These are phyloP conservation scores for Lantana camara DNA, from an alignment of 257 asterid species.

Conservation along the genomic window DNA sequence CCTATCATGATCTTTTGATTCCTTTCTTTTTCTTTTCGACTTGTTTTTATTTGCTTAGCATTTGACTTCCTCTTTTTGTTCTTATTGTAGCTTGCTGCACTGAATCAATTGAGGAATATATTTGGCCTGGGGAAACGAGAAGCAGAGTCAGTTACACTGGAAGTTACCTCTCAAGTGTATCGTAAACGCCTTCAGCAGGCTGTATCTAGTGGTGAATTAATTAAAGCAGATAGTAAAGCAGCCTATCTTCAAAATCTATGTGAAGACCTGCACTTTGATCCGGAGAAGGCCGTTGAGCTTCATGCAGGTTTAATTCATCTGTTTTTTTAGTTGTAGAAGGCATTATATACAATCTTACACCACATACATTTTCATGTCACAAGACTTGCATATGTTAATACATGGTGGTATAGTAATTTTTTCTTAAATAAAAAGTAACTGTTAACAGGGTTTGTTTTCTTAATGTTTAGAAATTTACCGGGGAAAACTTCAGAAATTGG, in stretches of 20 bases:
- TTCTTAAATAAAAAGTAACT: too few relatives aligned
- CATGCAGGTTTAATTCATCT: slow-evolving; percentile 70
- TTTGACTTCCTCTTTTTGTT: slow-evolving; percentile 32
- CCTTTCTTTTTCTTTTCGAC: neutral
- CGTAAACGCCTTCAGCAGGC: slow-evolving; percentile 92
- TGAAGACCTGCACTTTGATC: slow-evolving; percentile 90
- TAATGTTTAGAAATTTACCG: slow-evolving; percentile 69
- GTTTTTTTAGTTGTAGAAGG: neutral
- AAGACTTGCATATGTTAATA: slow-evolving; percentile 2
- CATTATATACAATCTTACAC: neutral
- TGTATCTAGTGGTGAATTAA: slow-evolving; percentile 82
- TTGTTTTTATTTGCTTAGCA: slow-evolving; percentile 7
- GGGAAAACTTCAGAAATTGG: slow-evolving; percentile 78
- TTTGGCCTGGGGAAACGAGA: slow-evolving; percentile 90
- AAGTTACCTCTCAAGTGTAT: slow-evolving; percentile 76
- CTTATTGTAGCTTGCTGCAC: slow-evolving; percentile 68
- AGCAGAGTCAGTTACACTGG: slow-evolving; percentile 78
- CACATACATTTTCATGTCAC: neutral
- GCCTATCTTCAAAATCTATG: slow-evolving; percentile 91
- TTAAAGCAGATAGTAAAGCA: slow-evolving; percentile 86
- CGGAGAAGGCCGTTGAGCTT: slow-evolving; percentile 84
- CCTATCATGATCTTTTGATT: slow-evolving; percentile 6
- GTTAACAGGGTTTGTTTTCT: neutral
- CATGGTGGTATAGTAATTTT: neutral
- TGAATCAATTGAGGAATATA: slow-evolving; percentile 84